These are phyloP conservation scores for Sclerotinia subarctica DNA, from an alignment of 2,329 filamentous ascomycete species.

Conservation along the genomic window DNA sequence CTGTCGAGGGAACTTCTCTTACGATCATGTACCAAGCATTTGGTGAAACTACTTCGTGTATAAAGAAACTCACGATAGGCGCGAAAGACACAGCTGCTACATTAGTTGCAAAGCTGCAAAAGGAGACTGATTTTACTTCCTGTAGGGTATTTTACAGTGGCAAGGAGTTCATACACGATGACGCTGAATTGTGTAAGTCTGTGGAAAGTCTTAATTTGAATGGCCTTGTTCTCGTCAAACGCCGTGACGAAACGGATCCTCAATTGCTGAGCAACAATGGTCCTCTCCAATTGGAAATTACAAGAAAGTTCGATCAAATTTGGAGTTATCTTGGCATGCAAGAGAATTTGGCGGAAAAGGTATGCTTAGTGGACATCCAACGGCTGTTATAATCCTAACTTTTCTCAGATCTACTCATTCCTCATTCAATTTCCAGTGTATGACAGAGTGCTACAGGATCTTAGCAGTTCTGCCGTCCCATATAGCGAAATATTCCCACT, in stretches of 20 bases:
- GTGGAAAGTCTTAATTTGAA: slow-evolving; percentile 67
- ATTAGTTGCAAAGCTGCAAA: slow-evolving; percentile 62
- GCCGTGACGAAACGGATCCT: slow-evolving; percentile 49
- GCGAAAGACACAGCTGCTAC: slow-evolving; percentile 67
- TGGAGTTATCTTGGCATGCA: slow-evolving; percentile 77
- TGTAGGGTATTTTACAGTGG: slow-evolving; percentile 72
- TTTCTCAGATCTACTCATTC: slow-evolving; percentile 64
- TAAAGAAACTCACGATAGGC: slow-evolving; percentile 63
- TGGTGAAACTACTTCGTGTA: slow-evolving; percentile 56
- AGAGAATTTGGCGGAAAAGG: slow-evolving; percentile 65
- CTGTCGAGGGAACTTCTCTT: slow-evolving; percentile 60
- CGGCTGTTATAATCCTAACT: slow-evolving; percentile 13
- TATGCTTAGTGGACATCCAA: slow-evolving; percentile 39
- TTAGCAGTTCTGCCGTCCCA: slow-evolving; percentile 53
- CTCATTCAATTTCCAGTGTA: slow-evolving; percentile 68
- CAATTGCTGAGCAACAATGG: slow-evolving; percentile 52
- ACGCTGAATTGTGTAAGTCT: slow-evolving; percentile 57
- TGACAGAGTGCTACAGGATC: slow-evolving; percentile 55
- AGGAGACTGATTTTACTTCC: slow-evolving; percentile 71
- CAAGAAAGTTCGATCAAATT: slow-evolving; percentile 78
- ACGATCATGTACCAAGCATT: slow-evolving; percentile 74
- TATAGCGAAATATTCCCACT: slow-evolving; percentile 64
- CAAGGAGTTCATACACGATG: slow-evolving; percentile 58
- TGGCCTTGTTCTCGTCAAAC: slow-evolving; percentile 64
- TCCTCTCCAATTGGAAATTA: slow-evolving; percentile 72